Evolutionary conservation across 805 yeast species (phyloP), one percentile per base, ranked within the genome.

Genomic region (Blastobotrys mokoenaii): DNA sequence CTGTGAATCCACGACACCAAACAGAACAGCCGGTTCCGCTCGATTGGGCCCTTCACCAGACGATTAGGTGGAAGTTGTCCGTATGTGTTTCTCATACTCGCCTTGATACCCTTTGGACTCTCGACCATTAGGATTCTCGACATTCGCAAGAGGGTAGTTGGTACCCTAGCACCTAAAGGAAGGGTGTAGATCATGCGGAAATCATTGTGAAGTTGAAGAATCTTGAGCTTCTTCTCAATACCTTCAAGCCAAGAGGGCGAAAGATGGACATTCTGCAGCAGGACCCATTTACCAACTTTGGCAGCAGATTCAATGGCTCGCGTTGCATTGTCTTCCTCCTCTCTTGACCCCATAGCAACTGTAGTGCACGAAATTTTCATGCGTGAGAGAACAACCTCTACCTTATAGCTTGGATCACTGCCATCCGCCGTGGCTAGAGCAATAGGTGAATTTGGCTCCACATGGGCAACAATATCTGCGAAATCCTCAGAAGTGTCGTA

Each of bases 241-340:
- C 66, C 56, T 11, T 71, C 74, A 22, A 84, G 64, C 87, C 95
- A 82, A 2, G 58, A 60, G 1, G 73, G 65, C 0, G 93, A 77
- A 71, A 83, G 73, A 48, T 90, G 96, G 10, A 85, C 67, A 56
- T 89, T 89, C 58, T 90, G 95, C 27, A 90, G 61, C 25, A 89
- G 54, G 0, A 90, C 61, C 96, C 96, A 87, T 1, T 60, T 54
- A 0, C 85, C 87, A 1, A 57, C 57, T n/a, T 58, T 63, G 1
- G 71, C 57, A 0, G 78, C 76, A 8, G 59, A 61, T 1, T 59
- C 55, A 7, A 86, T 63, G n/a, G 77, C 76, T 41, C 67, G 63
- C 17, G 73, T 75, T 0, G 90, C 89, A 35, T 69, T 63, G 2
- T 67, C 72, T 1, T 69, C 60, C 8, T 84, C 81, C 60, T 86